Percentiles rank a stretch among this genome's conserved stretches.
Evolutionary conservation across 176 grass and related monocot species (phyloP).

Genomic region (Phoenix roebelenii): DNA sequence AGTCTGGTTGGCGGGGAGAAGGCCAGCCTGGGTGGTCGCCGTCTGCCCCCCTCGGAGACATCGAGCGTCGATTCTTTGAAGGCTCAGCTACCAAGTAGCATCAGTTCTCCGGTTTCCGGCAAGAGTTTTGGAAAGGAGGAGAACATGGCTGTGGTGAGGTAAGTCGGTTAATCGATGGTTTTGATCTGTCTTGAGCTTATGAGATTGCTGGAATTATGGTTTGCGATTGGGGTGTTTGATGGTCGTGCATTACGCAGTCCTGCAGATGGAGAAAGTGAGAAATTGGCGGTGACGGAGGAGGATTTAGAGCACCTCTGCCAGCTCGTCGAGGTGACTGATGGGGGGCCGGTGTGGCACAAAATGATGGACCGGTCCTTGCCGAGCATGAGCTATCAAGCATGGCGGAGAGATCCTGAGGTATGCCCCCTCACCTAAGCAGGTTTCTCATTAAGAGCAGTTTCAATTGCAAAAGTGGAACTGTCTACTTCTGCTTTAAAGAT

Average conservation of each 20-base stretch:
- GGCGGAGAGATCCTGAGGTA: conserved; percentile 78
- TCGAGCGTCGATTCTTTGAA: conserved; percentile 37
- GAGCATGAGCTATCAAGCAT: conserved; percentile 62
- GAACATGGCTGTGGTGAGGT: conserved; percentile 14
- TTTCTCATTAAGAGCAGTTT: too few relatives aligned
- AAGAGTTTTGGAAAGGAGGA: background rate
- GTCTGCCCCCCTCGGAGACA: background rate
- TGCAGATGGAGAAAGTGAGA: conserved; percentile 27
- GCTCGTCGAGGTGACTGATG: conserved; percentile 61
- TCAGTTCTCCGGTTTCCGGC: background rate
- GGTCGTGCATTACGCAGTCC: conserved; percentile 27
- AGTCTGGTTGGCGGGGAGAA: conserved; percentile 31
- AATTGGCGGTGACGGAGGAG: conserved; percentile 40
- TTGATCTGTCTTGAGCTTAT: conserved; percentile 19
- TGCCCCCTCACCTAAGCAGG: background rate
- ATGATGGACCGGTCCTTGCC: conserved; percentile 77
- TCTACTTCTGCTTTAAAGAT: too few relatives aligned
- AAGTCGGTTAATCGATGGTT: conserved; percentile 17
- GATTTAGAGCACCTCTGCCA: conserved; percentile 63
- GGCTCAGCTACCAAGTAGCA: conserved; percentile 26
- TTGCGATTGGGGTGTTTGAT: background rate
- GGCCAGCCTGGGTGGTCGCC: background rate
- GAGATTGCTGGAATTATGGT: conserved; percentile 5
- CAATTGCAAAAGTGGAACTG: too few relatives aligned
- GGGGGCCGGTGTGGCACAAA: conserved; percentile 57